Base-by-base conservation (phyloP, 495 filamentous ascomycete species). In the Aspergillus egyptiacus region DNA sequence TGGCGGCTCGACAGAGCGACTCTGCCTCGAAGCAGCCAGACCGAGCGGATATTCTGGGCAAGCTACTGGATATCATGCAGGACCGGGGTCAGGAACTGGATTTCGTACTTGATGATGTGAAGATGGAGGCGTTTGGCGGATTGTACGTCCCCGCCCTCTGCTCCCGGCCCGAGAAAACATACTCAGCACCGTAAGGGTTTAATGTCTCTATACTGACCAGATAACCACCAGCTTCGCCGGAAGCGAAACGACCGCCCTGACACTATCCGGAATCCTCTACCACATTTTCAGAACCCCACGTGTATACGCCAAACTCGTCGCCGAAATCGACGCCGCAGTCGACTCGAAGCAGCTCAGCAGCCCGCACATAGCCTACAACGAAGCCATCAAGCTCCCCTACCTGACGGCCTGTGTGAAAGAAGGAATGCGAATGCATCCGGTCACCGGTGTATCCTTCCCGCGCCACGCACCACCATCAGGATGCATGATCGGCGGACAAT, bases 171-270 rank as follows among this genome's bases (percentile, higher is more conserved):
- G 3, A 6, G n/a, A 6, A 31, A 31, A 4, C 8, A 13, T 31
- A 31, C 28, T 5, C n/a, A n/a, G n/a, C n/a, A n/a, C n/a, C n/a
- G n/a, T n/a, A n/a, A n/a, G n/a, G n/a, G n/a, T n/a, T n/a, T n/a
- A n/a, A n/a, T n/a, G n/a, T 31, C 5, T 5, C 9, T 31, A 31
- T 31, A 31, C 9, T 4, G 28, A 10, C n/a, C 8, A 11, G 9
- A 31, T 5, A 6, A 5, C 9, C 28, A 10, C 28, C 10, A 59
- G 64, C 37, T 62, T 67, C 22, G 78, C 72, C 22, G 76, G 76
- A 8, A 63, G 61, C n/a, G 75, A 74, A 36, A 78, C 77, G 1
- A 77, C 76, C 7, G 71, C 75, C 6, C 69, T 71, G 17, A 68
- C 69, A 0, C 52, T 77, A 31, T 56, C 57, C 14, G 67, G 62